Evolutionary conservation across 139 green algal genomes (phyloP), one percentile per base, ranked within the genome.

Genomic region (Zygnema circumcarinatum): DNA sequence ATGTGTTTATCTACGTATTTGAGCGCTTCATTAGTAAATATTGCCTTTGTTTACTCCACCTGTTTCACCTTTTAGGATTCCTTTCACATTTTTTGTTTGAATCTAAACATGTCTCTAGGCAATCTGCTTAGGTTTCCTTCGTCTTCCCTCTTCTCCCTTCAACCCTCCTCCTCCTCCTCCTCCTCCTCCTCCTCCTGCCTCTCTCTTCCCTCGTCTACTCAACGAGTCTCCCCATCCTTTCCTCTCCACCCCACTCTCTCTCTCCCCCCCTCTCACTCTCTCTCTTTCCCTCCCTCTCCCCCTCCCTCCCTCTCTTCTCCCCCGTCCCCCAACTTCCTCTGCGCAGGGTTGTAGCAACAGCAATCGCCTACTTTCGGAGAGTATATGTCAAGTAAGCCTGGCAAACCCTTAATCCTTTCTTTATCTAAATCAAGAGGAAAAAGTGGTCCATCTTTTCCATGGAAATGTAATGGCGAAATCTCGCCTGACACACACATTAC

Each of bases 321-420:
- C 16, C 20, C 16, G 22, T 79, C 33, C 40, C 33, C 29, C 16
- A 20, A 16, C 72, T 20, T 11, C 72, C 20, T 79, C 16, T 22
- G 72, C 40, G 29, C 75, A 83, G 75, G 21, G 84, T 89, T 11
- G 84, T 89, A 82, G 84, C 84, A 11, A 89, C 84, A 3, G 84
- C 84, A 85, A 82, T 79, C 31, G 29, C 16, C 79, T 89, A 89
- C 76, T 88, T 87, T 39, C 74, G 84, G 31, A 84, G 56, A 31
- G 2, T 88, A 35, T 88, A 90, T 35, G 3, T 67, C 11, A 88
- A 21, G 68, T 88, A 38, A 85, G 79, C 33, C 22, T 11, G 22
- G 33, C 7, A 20, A 7, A 25, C 16, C 11, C 20, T 2, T 21
- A 47, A 20, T 20, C 22, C 31, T 79, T 83, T 83, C 11, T 79